A percentile compares a stretch with the other conserved stretches of the same genome.
Evolutionary conservation across 116 monocot genomes (phyloP).

Genomic region (Cymodocea nodosa): DNA sequence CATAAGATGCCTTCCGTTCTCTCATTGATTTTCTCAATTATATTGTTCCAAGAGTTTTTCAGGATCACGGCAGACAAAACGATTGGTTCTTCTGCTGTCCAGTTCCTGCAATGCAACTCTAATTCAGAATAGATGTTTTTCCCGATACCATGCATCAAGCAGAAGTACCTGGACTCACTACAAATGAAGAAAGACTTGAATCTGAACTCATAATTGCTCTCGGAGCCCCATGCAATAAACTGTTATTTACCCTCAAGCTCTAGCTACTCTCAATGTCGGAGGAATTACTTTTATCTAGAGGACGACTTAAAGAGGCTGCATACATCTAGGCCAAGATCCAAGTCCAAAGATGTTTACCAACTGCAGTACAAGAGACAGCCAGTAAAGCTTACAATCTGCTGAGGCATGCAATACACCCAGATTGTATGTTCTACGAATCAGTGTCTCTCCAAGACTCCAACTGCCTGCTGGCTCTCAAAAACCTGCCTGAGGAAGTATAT

Average conservation of each 20-base stretch:
- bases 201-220: conserved; percentile 17
- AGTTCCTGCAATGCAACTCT: too few relatives aligned
- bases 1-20: conserved; percentile 18
- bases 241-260: conserved; percentile 41
- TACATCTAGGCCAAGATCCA: background rate
- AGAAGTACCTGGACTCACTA: conserved; percentile 9
- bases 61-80: conserved; percentile 13
- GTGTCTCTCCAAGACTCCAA: background rate
- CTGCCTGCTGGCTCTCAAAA: conserved; percentile 31
- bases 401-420: conserved; percentile 18
- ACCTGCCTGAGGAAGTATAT: conserved; percentile 30
- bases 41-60: conserved; percentile 42
- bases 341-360: conserved; percentile 11
- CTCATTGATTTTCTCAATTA: conserved; percentile 23
- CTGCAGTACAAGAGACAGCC: conserved; percentile 21
- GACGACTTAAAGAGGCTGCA: conserved; percentile 23
- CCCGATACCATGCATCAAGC: background rate
- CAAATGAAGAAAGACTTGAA: conserved; percentile 37
- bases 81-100: background rate
- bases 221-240: conserved; percentile 45
- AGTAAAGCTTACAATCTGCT: conserved; percentile 43
- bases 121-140: background rate
- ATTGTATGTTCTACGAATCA: conserved; percentile 5
- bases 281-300: conserved; percentile 43
- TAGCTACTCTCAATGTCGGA: conserved; percentile 24